Evolutionary conservation across 1,284 basidiomycete species (phyloP), one percentile per base, ranked within the genome.

Genomic region (Veloboletus limbatus): DNA sequence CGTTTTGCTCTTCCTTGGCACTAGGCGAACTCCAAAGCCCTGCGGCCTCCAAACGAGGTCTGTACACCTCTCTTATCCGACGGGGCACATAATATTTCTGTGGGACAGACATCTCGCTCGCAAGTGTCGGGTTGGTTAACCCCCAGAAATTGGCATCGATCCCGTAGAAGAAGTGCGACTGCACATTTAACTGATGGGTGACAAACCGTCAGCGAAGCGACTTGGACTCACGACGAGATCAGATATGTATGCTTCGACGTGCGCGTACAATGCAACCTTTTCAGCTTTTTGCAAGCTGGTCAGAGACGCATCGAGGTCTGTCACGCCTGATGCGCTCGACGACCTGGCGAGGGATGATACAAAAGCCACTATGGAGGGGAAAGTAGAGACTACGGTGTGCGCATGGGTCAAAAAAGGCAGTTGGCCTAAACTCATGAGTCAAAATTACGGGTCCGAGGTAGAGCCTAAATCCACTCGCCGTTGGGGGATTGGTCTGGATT

Each of bases 401-500:
- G 74, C 79, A 64, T 88, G 79, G 0, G 74, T 74, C 21, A 91
- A 58, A 54, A 77, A 88, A 2, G 88, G 88, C 1, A 90, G 70
- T 55, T 82, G 81, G 14, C 88, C 86, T 89, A 13, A 31, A 25
- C 2, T 24, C n/a, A 4, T 13, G 14, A 8, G 40, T 62, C 35
- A 59, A 33, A 14, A 24, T 32, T 21, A 8, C 13, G 21, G 11
- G 13, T n/a, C 20, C 26, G 31, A 20, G 28, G 25, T 6, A 24
- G 8, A 14, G 10, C 8, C 28, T 8, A 11, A 13, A 28, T 13
- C 13, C 22, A 20, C 79, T 65, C 64, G 84, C 88, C 88, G 56
- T 73, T 81, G n/a, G 86, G 85, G 48, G 87, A 88, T n/a, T 75
- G 52, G 66, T 88, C 85, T 7, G 85, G 81, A 60, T 86, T 79